Percentiles rank a stretch among this genome's conserved stretches.
These are phyloP conservation scores for Arxiozyma bovina DNA, from an alignment of 1,139 yeast genomes.

Conservation along the genomic window DNA sequence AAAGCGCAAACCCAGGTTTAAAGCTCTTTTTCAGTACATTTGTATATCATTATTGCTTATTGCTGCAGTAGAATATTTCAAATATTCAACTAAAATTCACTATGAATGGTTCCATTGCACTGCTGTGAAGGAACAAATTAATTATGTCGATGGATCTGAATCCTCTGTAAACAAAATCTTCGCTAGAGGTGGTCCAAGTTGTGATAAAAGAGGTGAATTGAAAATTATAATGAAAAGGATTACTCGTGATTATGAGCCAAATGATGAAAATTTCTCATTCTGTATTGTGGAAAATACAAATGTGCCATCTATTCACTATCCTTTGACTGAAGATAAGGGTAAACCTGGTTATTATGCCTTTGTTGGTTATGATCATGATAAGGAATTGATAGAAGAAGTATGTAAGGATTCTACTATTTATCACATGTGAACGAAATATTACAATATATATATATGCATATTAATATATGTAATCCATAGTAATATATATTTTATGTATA, in stretches of 20 bases:
- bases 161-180: conserved; percentile 28
- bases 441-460: not conserved
- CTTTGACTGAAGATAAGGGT: conserved; percentile 29
- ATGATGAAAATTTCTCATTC: conserved; percentile 28
- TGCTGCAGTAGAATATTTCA: conserved; percentile 36
- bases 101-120: conserved; percentile 40
- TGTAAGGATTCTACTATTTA: conserved; percentile 26
- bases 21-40: conserved; percentile 27
- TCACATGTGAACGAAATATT: conserved; percentile 16
- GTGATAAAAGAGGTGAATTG: conserved; percentile 37
- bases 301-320: conserved; percentile 28
- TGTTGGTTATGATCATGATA: conserved; percentile 30
- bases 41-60: conserved; percentile 27
- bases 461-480: not conserved
- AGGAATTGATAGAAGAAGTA: conserved; percentile 17
- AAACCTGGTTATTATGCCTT: conserved; percentile 33
- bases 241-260: conserved; percentile 34
- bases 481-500: not conserved
- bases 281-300: conserved; percentile 29
- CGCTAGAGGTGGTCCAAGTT: conserved; percentile 36
- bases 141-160: conserved; percentile 14
- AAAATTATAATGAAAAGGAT: conserved; percentile 33
- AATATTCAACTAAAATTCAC: conserved; percentile 32
- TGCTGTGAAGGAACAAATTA: conserved; percentile 27
- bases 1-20: conserved; percentile 20